phyloP scores from a whole-genome alignment of 148 eudicot genomes.

The Arctostaphylos glauca region DNA sequence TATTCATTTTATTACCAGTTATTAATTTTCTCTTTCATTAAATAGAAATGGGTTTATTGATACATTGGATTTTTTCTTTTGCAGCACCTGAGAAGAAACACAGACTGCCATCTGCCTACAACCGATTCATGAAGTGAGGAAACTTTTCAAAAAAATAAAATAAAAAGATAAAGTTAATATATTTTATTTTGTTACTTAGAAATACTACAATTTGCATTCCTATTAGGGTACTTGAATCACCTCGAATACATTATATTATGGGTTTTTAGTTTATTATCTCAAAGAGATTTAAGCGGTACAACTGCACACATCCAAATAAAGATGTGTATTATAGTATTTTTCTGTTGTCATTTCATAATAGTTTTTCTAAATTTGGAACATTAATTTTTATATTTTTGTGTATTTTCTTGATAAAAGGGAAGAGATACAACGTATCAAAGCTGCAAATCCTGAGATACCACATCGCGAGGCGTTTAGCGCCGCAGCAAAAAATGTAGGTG shows the following conservation, averaged over 20 bases:
- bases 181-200: too few species aligned
- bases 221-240: too few species aligned
- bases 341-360: not conserved
- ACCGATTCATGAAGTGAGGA: slow-evolving; percentile 88
- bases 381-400: not conserved
- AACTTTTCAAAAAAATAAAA: slow-evolving; percentile 5
- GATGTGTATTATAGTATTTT: not conserved
- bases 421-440: slow-evolving; percentile 95
- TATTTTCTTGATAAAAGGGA: slow-evolving; percentile 43
- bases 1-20: not conserved
- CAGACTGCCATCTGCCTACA: slow-evolving; percentile 96
- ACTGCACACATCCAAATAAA: too few species aligned
- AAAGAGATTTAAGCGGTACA: too few species aligned
- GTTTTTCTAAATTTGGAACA: not conserved
- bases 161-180: not conserved
- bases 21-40: not conserved
- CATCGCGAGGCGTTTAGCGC: slow-evolving; percentile 96
- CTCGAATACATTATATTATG: too few species aligned
- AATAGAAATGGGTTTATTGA: not conserved
- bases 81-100: slow-evolving; percentile 99
- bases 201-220: too few species aligned
- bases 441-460: slow-evolving; percentile 88
- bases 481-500: slow-evolving; percentile 84
- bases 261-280: too few species aligned
- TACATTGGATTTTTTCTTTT: slow-evolving; percentile 17